These are phyloP conservation scores for Tylopilus plumbeoviolaceoides DNA, from an alignment of 768 basidiomycete genomes.

Conservation along the genomic window DNA sequence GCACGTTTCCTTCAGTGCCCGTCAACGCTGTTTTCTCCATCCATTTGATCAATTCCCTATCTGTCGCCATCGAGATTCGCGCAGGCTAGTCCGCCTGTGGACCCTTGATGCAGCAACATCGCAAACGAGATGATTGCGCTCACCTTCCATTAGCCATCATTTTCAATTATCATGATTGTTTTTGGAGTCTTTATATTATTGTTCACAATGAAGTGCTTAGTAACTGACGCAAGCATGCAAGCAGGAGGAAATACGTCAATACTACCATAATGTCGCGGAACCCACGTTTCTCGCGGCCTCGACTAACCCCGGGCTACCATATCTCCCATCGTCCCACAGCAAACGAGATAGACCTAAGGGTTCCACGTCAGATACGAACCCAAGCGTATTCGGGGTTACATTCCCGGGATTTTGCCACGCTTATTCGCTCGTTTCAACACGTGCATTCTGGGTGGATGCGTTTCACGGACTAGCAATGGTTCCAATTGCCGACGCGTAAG, in stretches of 20 bases:
- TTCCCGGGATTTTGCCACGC: slow-evolving; percentile 31
- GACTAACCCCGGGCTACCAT: slow-evolving; percentile 3
- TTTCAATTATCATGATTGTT: slow-evolving; percentile 6
- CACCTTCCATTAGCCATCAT: slow-evolving; percentile 10
- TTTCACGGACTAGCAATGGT: slow-evolving; percentile 82
- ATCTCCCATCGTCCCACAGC: background rate
- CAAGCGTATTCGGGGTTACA: slow-evolving; percentile 15
- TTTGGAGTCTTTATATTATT: slow-evolving; percentile 3
- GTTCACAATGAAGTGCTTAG: slow-evolving; percentile 5
- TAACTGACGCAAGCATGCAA: slow-evolving; percentile 17
- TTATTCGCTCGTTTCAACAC: slow-evolving; percentile 68
- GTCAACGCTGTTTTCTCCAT: background rate
- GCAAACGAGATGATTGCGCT: slow-evolving; percentile 1
- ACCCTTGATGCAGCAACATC: slow-evolving; percentile 16
- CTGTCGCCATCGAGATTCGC: slow-evolving; percentile 7
- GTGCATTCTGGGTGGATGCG: slow-evolving; percentile 80
- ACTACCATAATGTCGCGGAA: slow-evolving; percentile 27
- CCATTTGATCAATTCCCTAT: slow-evolving; percentile 2
- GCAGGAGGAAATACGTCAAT: slow-evolving; percentile 35
- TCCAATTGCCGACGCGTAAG: slow-evolving; percentile 80
- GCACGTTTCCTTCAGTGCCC: slow-evolving; percentile 4
- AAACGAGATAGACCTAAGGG: background rate
- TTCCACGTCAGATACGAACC: background rate
- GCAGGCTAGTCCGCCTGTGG: background rate
- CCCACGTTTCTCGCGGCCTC: slow-evolving; percentile 26